A percentile compares a stretch with the other conserved stretches of the same genome.
Conservation (phyloP, 305 asterid species). For the Solanum hybrid region DNA sequence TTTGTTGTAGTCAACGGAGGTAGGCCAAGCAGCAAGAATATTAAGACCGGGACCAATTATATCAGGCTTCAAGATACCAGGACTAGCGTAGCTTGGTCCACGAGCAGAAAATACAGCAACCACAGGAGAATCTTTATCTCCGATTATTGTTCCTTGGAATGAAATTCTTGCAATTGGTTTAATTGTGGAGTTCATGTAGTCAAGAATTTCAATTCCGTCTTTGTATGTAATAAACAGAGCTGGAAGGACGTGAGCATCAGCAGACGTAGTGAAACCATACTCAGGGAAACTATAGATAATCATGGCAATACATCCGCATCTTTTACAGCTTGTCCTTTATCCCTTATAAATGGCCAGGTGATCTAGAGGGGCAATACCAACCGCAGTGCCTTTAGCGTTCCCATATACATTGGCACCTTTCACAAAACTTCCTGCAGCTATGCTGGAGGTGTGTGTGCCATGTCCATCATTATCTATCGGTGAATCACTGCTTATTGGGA, state of each 20-base stretch:
- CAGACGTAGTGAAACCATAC: background rate
- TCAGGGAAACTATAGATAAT: background rate
- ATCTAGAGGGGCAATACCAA: constrained; percentile 13
- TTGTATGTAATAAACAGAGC: background rate
- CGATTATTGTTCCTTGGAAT: background rate
- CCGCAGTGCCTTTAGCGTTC: constrained; percentile 22
- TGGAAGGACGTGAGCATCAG: background rate
- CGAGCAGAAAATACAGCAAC: constrained; percentile 4
- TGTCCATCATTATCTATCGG: constrained; percentile 11
- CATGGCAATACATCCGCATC: constrained; percentile 19
- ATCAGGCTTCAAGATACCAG: constrained; percentile 9
- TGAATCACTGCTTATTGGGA: background rate
- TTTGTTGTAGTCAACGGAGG: background rate
- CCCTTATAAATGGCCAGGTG: constrained; percentile 14
- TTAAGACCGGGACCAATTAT: constrained; percentile 2
- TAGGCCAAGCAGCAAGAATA: constrained; percentile 22
- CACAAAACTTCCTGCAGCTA: constrained; percentile 8
- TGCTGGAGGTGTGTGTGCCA: constrained; percentile 7
- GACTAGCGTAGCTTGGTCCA: constrained; percentile 3
- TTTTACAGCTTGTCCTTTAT: constrained; percentile 13
- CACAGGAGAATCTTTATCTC: background rate
- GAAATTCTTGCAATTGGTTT: background rate
- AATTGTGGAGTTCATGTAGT: background rate
- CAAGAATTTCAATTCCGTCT: background rate
- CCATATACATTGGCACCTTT: background rate